phyloP scores from a whole-genome alignment of 495 filamentous ascomycete genomes.

The Tuber indicum region DNA sequence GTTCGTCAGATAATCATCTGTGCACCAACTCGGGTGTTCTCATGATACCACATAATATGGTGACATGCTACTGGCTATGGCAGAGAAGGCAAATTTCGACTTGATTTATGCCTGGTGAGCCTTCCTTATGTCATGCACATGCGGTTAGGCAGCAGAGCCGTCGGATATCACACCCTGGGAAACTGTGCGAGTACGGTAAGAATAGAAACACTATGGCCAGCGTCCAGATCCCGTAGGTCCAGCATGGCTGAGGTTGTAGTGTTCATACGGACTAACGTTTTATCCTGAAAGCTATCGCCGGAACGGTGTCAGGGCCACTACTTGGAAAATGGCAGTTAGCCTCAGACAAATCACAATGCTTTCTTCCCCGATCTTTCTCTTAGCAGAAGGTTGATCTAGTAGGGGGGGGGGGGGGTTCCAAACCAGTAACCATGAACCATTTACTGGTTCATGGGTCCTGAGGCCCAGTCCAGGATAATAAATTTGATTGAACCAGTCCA shows the following conservation, averaged over 20 bases:
- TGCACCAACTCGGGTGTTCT: background rate
- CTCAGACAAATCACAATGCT: background rate
- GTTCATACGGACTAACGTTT: background rate
- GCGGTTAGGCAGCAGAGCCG: background rate
- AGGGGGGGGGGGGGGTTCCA: background rate
- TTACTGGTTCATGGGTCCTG: background rate
- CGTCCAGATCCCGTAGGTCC: background rate
- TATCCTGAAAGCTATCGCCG: background rate
- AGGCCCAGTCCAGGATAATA: background rate
- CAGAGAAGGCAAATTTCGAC: background rate
- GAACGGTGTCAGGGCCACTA: background rate
- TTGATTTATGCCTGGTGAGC: background rate
- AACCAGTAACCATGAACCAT: background rate
- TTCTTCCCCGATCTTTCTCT: background rate
- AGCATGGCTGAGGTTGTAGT: background rate
- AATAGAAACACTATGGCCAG: background rate
- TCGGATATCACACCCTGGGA: background rate
- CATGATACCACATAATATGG: background rate
- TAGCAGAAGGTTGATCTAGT: background rate
- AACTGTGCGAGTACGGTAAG: background rate
- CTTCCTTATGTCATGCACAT: background rate
- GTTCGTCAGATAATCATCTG: background rate
- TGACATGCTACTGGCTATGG: background rate
- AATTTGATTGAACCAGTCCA: background rate
- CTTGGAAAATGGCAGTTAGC: background rate